Conservation (phyloP, 352 stramenopile species). For the Salisapilia sapeloensis region DNA sequence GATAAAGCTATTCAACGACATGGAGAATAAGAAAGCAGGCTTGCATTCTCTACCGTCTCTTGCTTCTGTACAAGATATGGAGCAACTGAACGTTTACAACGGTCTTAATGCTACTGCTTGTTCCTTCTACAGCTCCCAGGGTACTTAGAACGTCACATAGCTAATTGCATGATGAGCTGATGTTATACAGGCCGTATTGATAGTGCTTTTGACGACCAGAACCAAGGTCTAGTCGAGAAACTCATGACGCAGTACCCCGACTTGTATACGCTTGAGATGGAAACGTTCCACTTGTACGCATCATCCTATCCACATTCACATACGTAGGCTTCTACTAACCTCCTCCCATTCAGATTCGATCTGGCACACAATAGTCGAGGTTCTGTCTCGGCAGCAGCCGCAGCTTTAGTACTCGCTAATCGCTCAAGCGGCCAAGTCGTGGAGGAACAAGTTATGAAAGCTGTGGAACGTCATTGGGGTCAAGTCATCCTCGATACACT, state of each 20-base stretch:
- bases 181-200: conserved; percentile 13
- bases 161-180: neutral
- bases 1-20: conserved; percentile 12
- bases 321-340: neutral
- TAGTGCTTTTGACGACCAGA: conserved; percentile 39
- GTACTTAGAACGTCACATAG: no score
- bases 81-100: conserved; percentile 10
- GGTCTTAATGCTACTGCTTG: conserved; percentile 41
- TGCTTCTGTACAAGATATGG: conserved; percentile 4
- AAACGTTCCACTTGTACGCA: conserved; percentile 44
- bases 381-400: conserved; percentile 15
- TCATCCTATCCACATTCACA: neutral
- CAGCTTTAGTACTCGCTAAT: conserved; percentile 23
- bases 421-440: conserved; percentile 18
- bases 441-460: conserved; percentile 9
- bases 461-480: conserved; percentile 17
- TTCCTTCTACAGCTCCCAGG: conserved; percentile 63
- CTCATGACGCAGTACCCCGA: conserved; percentile 12
- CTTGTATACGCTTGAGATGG: conserved; percentile 45
- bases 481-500: conserved; percentile 14
- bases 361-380: conserved; percentile 21
- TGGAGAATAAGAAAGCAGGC: conserved; percentile 6
- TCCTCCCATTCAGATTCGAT: conserved; percentile 10
- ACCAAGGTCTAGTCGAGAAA: conserved; percentile 19
- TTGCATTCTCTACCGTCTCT: conserved; percentile 7